Conservation (phyloP, 306 rosid species). For the Astragalus membranaceus region DNA sequence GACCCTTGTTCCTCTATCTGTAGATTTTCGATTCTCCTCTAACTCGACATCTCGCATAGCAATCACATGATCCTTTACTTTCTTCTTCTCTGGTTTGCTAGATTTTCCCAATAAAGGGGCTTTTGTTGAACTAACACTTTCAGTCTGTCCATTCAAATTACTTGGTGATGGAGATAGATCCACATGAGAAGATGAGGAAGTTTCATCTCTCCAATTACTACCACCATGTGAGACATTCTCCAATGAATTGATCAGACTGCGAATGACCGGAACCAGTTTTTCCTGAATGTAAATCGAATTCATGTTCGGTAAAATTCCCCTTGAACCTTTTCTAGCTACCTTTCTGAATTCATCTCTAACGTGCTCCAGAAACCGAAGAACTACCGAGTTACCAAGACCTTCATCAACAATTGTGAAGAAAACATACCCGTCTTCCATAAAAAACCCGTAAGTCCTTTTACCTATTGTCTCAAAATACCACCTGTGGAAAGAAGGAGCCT, state of each 20-base stretch:
- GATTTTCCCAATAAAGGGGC: constrained; percentile 77
- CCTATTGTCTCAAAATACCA: constrained; percentile 78
- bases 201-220: constrained; percentile 50
- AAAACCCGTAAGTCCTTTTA: constrained; percentile 61
- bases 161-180: constrained; percentile 62
- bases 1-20: constrained; percentile 54
- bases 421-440: constrained; percentile 65
- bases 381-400: constrained; percentile 46
- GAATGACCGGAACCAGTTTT: constrained; percentile 62
- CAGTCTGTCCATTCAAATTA: constrained; percentile 56
- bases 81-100: constrained; percentile 72
- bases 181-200: constrained; percentile 24
- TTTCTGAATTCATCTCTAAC: constrained; percentile 70
- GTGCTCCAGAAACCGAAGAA: constrained; percentile 68
- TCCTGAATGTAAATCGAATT: constrained; percentile 53
- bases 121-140: constrained; percentile 63
- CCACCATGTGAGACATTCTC: constrained; percentile 56
- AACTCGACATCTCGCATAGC: constrained; percentile 64
- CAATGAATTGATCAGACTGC: constrained; percentile 52
- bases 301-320: constrained; percentile 54
- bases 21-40: constrained; percentile 68
- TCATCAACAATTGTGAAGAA: constrained; percentile 63
- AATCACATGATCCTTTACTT: constrained; percentile 70
- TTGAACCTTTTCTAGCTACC: constrained; percentile 51
- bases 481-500: constrained; percentile 58